phyloP scores from a whole-genome alignment of 805 yeast genomes.

The Candida methanosorbosa region DNA sequence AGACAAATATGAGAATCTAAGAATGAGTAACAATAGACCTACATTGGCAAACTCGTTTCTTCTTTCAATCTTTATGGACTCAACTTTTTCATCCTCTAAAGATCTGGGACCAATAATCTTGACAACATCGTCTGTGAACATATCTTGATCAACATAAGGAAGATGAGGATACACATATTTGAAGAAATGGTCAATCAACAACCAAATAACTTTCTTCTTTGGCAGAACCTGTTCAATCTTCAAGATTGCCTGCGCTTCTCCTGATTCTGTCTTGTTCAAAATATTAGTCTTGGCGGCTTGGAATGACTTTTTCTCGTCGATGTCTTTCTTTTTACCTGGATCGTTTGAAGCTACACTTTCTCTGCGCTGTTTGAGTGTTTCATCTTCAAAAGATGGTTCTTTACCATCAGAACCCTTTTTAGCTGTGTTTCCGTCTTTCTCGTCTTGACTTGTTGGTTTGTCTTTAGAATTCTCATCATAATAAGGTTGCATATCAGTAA shows the following conservation, averaged over 20 bases:
- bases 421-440: no score
- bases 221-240: constrained; percentile 33
- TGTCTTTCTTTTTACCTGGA: no score
- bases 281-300: no score
- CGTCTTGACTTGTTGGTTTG: constrained; percentile 5
- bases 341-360: no score
- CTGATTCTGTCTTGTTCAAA: no score
- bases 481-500: constrained; percentile 28
- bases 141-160: constrained; percentile 35
- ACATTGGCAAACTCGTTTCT: constrained; percentile 39
- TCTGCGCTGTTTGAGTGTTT: no score
- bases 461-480: constrained; percentile 8
- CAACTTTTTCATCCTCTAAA: constrained; percentile 24
- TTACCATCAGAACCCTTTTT: no score
- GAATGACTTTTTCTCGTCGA: no score
- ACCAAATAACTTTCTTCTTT: constrained; percentile 33
- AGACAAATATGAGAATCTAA: constrained; percentile 35
- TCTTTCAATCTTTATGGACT: constrained; percentile 25
- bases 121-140: constrained; percentile 24
- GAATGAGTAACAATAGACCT: constrained; percentile 36
- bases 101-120: constrained; percentile 29
- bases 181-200: constrained; percentile 35
- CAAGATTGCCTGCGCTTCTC: no score
- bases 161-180: constrained; percentile 34
- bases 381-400: no score